Evolutionary conservation across 108 stramenopile genomes (phyloP), one percentile per base, ranked within the genome.

Genomic region (Nitzschia palea): DNA sequence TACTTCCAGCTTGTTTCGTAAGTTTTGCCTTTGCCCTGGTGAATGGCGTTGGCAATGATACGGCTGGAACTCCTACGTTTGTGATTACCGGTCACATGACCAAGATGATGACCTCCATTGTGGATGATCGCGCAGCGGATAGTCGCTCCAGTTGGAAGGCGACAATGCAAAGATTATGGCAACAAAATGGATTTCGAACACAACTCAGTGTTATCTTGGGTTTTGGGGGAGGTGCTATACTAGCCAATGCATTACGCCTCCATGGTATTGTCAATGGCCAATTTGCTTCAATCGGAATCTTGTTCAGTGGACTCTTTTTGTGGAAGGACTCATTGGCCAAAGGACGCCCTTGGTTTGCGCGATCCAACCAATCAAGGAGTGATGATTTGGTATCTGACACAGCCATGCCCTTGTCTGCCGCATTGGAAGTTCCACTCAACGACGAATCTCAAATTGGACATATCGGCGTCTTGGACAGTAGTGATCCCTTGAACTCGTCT

Each of bases 71-170:
- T 8, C 33, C 80, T 4, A 76, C 77, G 10, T 86, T 83, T 61
- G 86, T 86, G n/a, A 62, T 86, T 17, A 86, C 86, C 23, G 86
- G 86, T 51, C 80, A 81, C 66, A 68, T 80, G 76, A 77, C 76
- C 1, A 63, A 42, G 43, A 3, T 71, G 20, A 31, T 34, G 31
- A 58, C 56, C 45, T 23, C 34, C 25, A 8, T 71, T n/a, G 57
- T 77, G 35, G 76, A 77, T 60, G 25, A 42, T 26, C 25, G 23
- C 2, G 5, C 25, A 14, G 1, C 20, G 5, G 15, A 35, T 59
- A 37, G 10, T 59, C 4, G 4, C 37, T 32, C 59, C 18, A 18
- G 10, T 32, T 22, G 36, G 18, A 34, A 43, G 15, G 37, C 10
- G 1, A 25, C 26, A 20, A n/a, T n/a, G 23, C n/a, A 60, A 42